Evolutionary conservation across 768 basidiomycete species (phyloP).

Genomic region (Ramaria sp.): DNA sequence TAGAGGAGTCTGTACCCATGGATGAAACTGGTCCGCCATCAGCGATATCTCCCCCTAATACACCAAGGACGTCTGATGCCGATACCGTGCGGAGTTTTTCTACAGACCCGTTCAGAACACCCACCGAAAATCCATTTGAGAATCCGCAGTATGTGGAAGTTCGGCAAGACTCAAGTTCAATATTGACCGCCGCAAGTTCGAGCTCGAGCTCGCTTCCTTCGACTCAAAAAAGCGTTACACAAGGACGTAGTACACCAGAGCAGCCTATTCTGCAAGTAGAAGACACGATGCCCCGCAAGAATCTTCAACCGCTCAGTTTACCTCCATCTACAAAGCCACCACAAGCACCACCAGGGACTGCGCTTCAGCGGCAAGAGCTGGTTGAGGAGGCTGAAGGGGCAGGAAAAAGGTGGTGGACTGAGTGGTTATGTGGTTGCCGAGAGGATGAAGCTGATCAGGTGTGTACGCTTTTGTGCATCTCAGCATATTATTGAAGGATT

Average conservation of each 20-base stretch:
- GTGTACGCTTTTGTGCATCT: neutral
- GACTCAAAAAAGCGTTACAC: neutral
- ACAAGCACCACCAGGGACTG: too few relatives aligned
- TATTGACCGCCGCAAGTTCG: neutral
- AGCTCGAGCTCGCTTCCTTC: neutral
- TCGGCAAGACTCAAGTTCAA: neutral
- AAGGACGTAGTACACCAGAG: neutral
- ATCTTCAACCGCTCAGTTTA: conserved; percentile 5
- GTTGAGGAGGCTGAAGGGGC: conserved; percentile 10
- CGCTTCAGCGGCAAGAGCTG: neutral
- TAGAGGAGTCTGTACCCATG: conserved; percentile 37
- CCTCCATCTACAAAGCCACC: neutral
- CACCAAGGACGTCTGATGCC: conserved; percentile 25
- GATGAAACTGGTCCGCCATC: conserved; percentile 38
- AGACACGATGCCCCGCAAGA: neutral
- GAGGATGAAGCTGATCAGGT: conserved; percentile 14
- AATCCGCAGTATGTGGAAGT: conserved; percentile 22
- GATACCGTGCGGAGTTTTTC: conserved; percentile 12
- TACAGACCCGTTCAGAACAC: conserved; percentile 10
- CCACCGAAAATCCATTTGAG: conserved; percentile 33
- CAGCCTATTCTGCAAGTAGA: neutral
- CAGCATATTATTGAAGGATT: neutral
- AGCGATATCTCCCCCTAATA: conserved; percentile 24
- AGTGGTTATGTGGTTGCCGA: conserved; percentile 15
- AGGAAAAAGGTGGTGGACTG: conserved; percentile 14